A percentile compares a stretch with the other conserved stretches of the same genome.
These are phyloP conservation scores for Fusarium vanettenii DNA, from an alignment of 2,329 filamentous ascomycete species.

Conservation along the genomic window DNA sequence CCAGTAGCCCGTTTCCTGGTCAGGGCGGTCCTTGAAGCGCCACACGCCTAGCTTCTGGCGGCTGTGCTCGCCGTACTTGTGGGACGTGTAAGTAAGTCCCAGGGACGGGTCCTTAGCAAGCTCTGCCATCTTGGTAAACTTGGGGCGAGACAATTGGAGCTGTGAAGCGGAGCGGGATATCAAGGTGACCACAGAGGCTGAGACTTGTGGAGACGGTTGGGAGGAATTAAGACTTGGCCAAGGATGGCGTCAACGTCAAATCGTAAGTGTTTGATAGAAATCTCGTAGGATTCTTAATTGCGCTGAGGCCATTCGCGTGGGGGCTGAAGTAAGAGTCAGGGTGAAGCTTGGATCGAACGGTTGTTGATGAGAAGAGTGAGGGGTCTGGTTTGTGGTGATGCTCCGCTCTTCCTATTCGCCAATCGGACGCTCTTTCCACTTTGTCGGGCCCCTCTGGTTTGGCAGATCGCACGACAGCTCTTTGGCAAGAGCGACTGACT, in stretches of 20 bases:
- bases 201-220: not conserved
- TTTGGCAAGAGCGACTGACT: constrained; percentile 4
- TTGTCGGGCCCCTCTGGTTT: constrained; percentile 12
- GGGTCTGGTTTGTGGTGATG: not conserved
- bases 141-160: constrained; percentile 10
- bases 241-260: constrained; percentile 13
- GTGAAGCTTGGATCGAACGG: not conserved
- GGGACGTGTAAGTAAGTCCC: constrained; percentile 48
- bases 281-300: not conserved
- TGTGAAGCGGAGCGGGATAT: constrained; percentile 18
- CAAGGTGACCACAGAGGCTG: constrained; percentile 2
- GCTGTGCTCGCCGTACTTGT: constrained; percentile 53
- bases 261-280: constrained; percentile 11
- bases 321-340: constrained; percentile 6
- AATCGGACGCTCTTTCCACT: constrained; percentile 27
- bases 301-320: not conserved
- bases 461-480: constrained; percentile 11
- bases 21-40: constrained; percentile 45
- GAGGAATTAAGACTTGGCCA: constrained; percentile 9
- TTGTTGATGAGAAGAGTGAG: constrained; percentile 5
- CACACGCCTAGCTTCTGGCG: constrained; percentile 62
- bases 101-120: constrained; percentile 28
- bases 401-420: constrained; percentile 15
- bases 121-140: constrained; percentile 33
- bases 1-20: constrained; percentile 46